These are phyloP conservation scores for Calocybe gangraenosa DNA, from an alignment of 768 basidiomycete species.

Conservation along the genomic window DNA sequence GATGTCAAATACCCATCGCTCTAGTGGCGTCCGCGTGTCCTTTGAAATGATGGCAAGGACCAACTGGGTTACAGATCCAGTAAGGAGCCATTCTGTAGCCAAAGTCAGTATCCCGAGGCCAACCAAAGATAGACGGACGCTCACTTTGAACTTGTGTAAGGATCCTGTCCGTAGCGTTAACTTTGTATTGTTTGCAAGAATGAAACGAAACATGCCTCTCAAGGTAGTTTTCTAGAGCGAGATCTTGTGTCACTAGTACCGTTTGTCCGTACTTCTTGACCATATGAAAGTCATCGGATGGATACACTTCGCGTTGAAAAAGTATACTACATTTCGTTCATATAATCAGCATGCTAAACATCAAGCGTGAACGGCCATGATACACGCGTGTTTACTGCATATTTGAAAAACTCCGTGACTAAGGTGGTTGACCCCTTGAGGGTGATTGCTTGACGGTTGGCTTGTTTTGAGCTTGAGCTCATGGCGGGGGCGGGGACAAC, in stretches of 20 bases:
- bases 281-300: slow-evolving; percentile 98
- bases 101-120: background rate
- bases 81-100: slow-evolving; percentile 86
- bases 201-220: slow-evolving; percentile 47
- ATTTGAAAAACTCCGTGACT: slow-evolving; percentile 99
- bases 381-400: slow-evolving; percentile 92
- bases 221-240: slow-evolving; percentile 91
- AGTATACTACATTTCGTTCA: slow-evolving; percentile 67
- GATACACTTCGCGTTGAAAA: slow-evolving; percentile 96
- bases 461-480: slow-evolving; percentile 46
- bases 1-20: slow-evolving; percentile 98
- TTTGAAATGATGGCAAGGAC: slow-evolving; percentile 96
- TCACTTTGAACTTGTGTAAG: slow-evolving; percentile 88
- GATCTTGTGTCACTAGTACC: slow-evolving; percentile 90
- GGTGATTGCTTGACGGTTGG: slow-evolving; percentile 75
- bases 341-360: slow-evolving; percentile 9
- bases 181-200: background rate
- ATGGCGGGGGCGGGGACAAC: slow-evolving; percentile 17
- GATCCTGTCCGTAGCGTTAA: slow-evolving; percentile 51
- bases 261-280: slow-evolving; percentile 99
- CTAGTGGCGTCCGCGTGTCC: slow-evolving; percentile 85
- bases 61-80: slow-evolving; percentile 87
- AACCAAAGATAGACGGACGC: slow-evolving; percentile 23
- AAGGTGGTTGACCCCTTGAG: slow-evolving; percentile 92
- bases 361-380: background rate